These are phyloP conservation scores for Sporothrix schenckii DNA, from an alignment of 2,329 filamentous ascomycete species.

Conservation along the genomic window DNA sequence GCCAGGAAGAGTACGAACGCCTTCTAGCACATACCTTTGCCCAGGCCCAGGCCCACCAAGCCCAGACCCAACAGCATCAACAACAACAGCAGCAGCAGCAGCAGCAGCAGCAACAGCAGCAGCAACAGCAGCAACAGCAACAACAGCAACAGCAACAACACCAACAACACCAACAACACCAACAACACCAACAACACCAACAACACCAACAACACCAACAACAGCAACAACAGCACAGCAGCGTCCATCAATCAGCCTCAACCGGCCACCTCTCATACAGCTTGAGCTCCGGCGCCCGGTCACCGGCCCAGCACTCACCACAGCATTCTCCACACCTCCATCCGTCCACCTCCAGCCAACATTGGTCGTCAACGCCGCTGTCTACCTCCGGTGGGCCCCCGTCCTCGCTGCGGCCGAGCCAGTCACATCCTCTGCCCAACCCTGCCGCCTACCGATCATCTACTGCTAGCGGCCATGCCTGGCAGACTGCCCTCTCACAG, in stretches of 20 bases:
- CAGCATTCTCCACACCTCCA: constrained; percentile 3
- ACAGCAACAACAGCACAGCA: constrained; percentile 7
- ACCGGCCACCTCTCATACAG: constrained; percentile 11
- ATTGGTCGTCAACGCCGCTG: neutral
- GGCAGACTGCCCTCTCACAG: neutral
- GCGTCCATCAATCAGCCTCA: constrained; percentile 2
- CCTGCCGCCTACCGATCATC: neutral
- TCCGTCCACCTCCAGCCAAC: neutral
- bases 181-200: no score
- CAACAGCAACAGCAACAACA: neutral
- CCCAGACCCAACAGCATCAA: neutral
- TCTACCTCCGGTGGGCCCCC: neutral
- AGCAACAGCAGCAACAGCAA: constrained; percentile 16
- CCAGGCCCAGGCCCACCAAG: constrained; percentile 10
- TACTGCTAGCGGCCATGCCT: neutral
- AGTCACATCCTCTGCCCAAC: neutral
- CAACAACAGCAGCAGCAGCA: no score
- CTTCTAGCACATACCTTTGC: constrained; percentile 14
- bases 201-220: neutral
- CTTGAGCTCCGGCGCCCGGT: neutral
- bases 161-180: no score
- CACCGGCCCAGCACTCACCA: constrained; percentile 11
- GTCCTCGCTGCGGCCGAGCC: constrained; percentile 1
- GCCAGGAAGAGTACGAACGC: constrained; percentile 19
- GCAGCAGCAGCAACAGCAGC: no score